These are phyloP conservation scores for Metschnikowia shivogae DNA, from an alignment of 805 yeast genomes.

Conservation along the genomic window DNA sequence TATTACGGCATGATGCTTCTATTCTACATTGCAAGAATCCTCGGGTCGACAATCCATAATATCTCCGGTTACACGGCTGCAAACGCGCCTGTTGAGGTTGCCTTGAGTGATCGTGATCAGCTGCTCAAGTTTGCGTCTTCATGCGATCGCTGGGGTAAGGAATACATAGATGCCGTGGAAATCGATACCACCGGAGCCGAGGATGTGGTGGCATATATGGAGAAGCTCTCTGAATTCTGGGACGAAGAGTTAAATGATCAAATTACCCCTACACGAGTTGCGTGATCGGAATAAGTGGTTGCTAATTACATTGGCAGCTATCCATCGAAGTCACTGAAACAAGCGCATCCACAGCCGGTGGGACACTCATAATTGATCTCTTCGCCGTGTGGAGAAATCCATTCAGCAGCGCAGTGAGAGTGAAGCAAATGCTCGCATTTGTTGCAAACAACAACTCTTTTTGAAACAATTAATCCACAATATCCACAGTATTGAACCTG, in stretches of 20 bases:
- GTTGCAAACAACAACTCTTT: slow-evolving; percentile 63
- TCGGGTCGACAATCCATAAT: slow-evolving; percentile 88
- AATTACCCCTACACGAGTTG: slow-evolving; percentile 49
- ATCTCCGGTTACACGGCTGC: slow-evolving; percentile 89
- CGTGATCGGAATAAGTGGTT: background rate
- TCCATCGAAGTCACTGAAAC: slow-evolving; percentile 7
- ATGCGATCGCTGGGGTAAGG: slow-evolving; percentile 58
- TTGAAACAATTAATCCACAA: slow-evolving; percentile 59
- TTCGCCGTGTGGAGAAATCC: slow-evolving; percentile 28
- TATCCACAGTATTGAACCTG: slow-evolving; percentile 50
- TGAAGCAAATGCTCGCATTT: slow-evolving; percentile 79
- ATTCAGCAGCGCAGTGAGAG: slow-evolving; percentile 67
- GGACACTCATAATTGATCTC: slow-evolving; percentile 13
- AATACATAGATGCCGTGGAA: slow-evolving; percentile 51
- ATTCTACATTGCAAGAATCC: slow-evolving; percentile 75
- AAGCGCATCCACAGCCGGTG: slow-evolving; percentile 18
- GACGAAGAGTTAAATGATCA: slow-evolving; percentile 70
- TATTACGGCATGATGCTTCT: slow-evolving; percentile 80
- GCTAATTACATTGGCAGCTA: background rate
- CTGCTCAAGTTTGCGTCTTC: slow-evolving; percentile 69
- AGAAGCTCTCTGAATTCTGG: slow-evolving; percentile 61
- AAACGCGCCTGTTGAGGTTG: slow-evolving; percentile 64
- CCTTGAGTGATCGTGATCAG: slow-evolving; percentile 49
- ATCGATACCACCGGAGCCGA: slow-evolving; percentile 62
- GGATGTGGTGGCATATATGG: slow-evolving; percentile 64